Base-by-base conservation (phyloP, 371 early-diverging fungal genomes). In the Mortierella sp. region DNA sequence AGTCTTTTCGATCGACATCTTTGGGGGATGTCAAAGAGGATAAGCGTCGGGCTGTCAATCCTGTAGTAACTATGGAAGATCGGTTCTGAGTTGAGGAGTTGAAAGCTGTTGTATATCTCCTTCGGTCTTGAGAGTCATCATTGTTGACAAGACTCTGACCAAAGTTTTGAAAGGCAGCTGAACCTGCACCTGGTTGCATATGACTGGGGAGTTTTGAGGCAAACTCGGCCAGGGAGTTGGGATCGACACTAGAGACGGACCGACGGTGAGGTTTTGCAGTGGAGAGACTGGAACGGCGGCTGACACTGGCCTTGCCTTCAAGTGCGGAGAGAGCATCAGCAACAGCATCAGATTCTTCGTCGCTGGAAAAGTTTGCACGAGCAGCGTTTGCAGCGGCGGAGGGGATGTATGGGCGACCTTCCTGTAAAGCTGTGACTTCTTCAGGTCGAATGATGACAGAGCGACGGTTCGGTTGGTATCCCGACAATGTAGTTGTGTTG, bases 361-460 rank as follows among this genome's bases (percentile, higher is more conserved):
- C 81, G n/a, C 71, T 72, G 0, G 74, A 59, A 43, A 57, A 74
- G 48, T 28, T 63, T 36, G 65, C 71, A 24, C 71, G 64, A 4
- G 65, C 59, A 24, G 71, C 48, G 24, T 58, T 59, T 15, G 64
- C 48, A 36, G 67, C 63, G 10, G 70, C 61, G 32, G 70, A 22
- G 36, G 78, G 69, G 13, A 78, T 57, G 38, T 73, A 74, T 6
- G 68, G 47, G 4, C 72, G 72, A 4, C 78, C 83, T 21, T 77
- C 78, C 69, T 77, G 78, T 16, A 83, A 32, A 4, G 78, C 83
- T 0, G 68, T 69, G 1, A 83, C 73, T 58, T 83, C 83, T 41
- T 83, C 78, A 11, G 74, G 78, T 36, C 70, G 70, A 57, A 80
- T 75, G 63, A 80, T 74, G 72, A 80, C 81, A 11, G 81, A 80